Evolutionary conservation across 345 rosid species (phyloP).

Genomic region (Aurinia saxatilis): DNA sequence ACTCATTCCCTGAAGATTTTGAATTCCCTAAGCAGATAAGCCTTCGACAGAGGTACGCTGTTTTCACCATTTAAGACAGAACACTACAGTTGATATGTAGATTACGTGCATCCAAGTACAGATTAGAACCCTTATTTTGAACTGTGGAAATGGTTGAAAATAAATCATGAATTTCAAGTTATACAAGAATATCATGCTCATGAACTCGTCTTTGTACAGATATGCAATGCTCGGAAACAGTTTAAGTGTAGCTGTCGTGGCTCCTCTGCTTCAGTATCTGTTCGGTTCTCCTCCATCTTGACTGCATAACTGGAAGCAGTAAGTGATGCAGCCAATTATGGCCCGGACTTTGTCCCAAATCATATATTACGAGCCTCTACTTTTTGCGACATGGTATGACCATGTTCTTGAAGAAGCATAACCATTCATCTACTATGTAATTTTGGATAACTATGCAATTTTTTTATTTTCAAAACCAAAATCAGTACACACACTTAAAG

Average conservation of each 20-base stretch:
- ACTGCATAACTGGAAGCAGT: conserved; percentile 3
- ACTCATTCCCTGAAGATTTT: conserved; percentile 81
- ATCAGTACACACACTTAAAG: too few relatives aligned
- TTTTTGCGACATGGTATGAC: background rate
- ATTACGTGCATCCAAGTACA: background rate
- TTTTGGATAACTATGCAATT: too few relatives aligned
- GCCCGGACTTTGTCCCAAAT: background rate
- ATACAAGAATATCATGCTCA: background rate
- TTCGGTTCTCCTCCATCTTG: conserved; percentile 41
- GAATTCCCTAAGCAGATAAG: conserved; percentile 58
- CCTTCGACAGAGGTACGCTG: conserved; percentile 66
- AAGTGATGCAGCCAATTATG: background rate
- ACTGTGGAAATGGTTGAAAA: background rate
- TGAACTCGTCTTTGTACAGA: conserved; percentile 34
- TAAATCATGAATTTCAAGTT: background rate
- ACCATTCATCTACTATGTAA: background rate
- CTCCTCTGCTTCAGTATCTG: conserved; percentile 66
- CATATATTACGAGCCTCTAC: background rate
- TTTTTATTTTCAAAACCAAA: too few relatives aligned
- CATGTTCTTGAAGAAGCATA: background rate
- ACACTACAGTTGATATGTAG: background rate
- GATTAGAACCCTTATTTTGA: background rate
- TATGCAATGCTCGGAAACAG: conserved; percentile 94
- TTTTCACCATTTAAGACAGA: background rate
- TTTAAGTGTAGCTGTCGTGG: conserved; percentile 81